Evolutionary conservation across 2,329 filamentous ascomycete genomes (phyloP).

Genomic region (Alternaria ventricosa): DNA sequence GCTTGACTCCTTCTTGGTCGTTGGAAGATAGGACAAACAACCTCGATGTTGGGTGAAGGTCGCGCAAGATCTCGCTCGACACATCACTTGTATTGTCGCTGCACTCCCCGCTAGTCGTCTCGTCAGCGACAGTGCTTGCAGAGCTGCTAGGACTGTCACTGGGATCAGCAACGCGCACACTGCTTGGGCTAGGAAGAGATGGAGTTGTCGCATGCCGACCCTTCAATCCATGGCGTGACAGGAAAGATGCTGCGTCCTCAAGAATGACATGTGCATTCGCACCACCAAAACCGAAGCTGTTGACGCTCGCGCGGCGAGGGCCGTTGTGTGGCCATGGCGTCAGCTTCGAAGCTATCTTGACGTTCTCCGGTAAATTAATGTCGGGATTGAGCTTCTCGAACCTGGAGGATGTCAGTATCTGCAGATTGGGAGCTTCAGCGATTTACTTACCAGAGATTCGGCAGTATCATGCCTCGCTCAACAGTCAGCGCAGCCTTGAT

Average conservation of each 20-base stretch:
- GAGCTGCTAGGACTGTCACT: conserved; percentile 3
- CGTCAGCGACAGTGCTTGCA: conserved; percentile 1
- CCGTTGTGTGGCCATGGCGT: conserved; percentile 29
- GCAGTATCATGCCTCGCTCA: conserved; percentile 47
- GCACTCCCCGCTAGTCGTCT: background rate
- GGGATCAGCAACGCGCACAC: background rate
- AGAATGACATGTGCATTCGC: conserved; percentile 44
- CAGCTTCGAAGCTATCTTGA: conserved; percentile 6
- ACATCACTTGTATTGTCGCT: conserved; percentile 5
- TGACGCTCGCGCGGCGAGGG: conserved; percentile 52
- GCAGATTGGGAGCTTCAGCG: conserved; percentile 10
- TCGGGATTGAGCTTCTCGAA: conserved; percentile 11
- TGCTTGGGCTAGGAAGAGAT: conserved; percentile 15
- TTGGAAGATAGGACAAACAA: conserved; percentile 7
- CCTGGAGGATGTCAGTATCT: background rate
- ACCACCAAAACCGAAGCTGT: conserved; percentile 56
- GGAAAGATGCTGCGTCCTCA: conserved; percentile 7
- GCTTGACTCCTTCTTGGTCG: conserved; percentile 10
- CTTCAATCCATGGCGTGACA: conserved; percentile 1
- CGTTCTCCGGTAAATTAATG: background rate
- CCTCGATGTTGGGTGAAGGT: background rate
- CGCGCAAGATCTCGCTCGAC: conserved; percentile 5
- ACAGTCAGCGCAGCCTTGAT: conserved; percentile 53
- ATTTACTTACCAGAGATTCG: conserved; percentile 39
- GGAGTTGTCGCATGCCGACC: conserved; percentile 22